Evolutionary conservation across 257 asterid species (phyloP), one percentile per base, ranked within the genome.

Genomic region (Solanum raphanifolium): DNA sequence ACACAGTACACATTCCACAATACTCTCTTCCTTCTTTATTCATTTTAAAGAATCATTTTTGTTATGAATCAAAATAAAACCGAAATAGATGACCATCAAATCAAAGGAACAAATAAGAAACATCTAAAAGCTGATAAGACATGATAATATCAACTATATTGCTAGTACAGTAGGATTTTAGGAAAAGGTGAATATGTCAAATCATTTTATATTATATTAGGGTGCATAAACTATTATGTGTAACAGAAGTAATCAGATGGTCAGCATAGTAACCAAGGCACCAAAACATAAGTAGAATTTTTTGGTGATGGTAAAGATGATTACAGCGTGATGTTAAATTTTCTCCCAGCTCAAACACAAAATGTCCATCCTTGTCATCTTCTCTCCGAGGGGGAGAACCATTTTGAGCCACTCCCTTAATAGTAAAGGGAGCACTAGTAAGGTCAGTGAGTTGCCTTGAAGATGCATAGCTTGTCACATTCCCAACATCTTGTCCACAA

Each of bases 291-390:
- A 88, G 84, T 39, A 43, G 39, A 93, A 89, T 55, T 87, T 58
- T 82, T 90, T 74, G 83, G 88, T 91, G 90, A 87, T 93, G 83
- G 94, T 85, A 88, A 87, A 91, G 93, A 94, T 94, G 90, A 89
- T 96, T 97, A 97, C 99, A 97, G 95, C 99, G 98, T 83, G 97
- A 87, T 36, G 99, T 97, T 91, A 97, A 91, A 95, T 97, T 93
- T 66, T 97, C 98, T 92, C 99, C 99, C 90, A 94, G 96, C 95
- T 94, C 96, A 94, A 95, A 97, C 89, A 92, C 88, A 94, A 93
- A 97, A 95, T 97, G 99, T 66, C 98, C 99, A 91, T 97, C 99
- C 92, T 94, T 95, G 96, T 97, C 98, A 89, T 96, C 98, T 90
- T 92, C 98, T 93, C 98, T 91, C 95, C 92, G 86, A 16, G 98